Conservation (phyloP, 2,329 filamentous ascomycete species). For the Hypoxylon sp. region DNA sequence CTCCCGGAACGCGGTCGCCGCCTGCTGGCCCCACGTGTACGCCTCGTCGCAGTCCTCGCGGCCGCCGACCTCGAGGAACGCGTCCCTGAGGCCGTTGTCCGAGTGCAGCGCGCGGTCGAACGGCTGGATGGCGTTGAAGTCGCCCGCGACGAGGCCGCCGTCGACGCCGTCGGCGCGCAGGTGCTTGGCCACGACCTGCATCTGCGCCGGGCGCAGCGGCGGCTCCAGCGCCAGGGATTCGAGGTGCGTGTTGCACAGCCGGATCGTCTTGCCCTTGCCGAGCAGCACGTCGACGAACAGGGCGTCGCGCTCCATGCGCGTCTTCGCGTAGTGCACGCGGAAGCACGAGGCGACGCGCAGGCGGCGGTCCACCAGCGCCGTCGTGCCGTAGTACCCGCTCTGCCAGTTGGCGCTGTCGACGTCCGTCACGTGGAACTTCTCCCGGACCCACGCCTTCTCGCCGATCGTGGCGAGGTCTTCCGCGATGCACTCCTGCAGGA, state of each 20-base stretch:
- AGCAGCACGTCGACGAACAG: slow-evolving; percentile 63
- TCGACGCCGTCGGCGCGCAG: slow-evolving; percentile 49
- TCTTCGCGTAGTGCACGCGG: slow-evolving; percentile 61
- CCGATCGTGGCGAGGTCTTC: slow-evolving; percentile 60
- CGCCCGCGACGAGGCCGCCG: slow-evolving; percentile 63
- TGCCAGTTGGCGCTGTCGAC: slow-evolving; percentile 57
- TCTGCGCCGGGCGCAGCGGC: slow-evolving; percentile 46
- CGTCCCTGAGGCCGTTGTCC: slow-evolving; percentile 63
- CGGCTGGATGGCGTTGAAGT: slow-evolving; percentile 67
- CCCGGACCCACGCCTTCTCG: slow-evolving; percentile 58
- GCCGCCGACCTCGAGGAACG: slow-evolving; percentile 63
- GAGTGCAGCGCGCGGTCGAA: slow-evolving; percentile 62
- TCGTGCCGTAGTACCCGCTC: slow-evolving; percentile 61
- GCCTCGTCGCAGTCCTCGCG: slow-evolving; percentile 60
- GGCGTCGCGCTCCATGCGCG: slow-evolving; percentile 63
- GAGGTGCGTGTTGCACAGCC: slow-evolving; percentile 50
- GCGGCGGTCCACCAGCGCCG: slow-evolving; percentile 61
- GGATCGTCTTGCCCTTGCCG: slow-evolving; percentile 30
- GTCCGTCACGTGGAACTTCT: slow-evolving; percentile 62
- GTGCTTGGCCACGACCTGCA: slow-evolving; percentile 39
- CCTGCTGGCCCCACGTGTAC: slow-evolving; percentile 69
- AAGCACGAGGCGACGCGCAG: slow-evolving; percentile 58
- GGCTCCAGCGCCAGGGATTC: slow-evolving; percentile 48
- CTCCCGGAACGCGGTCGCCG: slow-evolving; percentile 53
- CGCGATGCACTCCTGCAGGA: slow-evolving; percentile 63